Base-by-base conservation (phyloP, 768 basidiomycete species). In the Gyrodon lividus region DNA sequence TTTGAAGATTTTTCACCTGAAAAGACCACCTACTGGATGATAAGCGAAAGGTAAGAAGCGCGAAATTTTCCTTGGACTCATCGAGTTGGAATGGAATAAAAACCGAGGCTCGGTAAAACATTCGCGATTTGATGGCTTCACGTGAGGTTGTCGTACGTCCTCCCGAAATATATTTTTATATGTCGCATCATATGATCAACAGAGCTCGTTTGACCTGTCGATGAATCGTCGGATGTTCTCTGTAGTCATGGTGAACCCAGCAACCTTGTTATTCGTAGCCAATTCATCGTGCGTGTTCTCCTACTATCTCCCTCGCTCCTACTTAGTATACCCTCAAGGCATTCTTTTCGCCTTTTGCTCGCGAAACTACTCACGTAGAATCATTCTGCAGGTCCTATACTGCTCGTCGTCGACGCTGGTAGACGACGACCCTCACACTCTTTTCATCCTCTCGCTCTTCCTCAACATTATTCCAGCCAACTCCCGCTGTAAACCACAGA, bases 241-340 rank as follows among this genome's bases (percentile, higher is more conserved):
- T 28, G 64, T 65, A 64, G 52, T 33, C 62, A 65, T 62, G 62
- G 59, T n/a, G 41, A 59, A 51, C 26, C 44, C 24, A n/a, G n/a
- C n/a, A n/a, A 45, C 55, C 26, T 33, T 59, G 35, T 46, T 17
- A 52, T 52, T 48, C 43, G 40, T 46, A 38, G 46, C 55, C 31
- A 53, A 46, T 33, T 24, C 40, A 8, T 48, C n/a, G n/a, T n/a
- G n/a, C n/a, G n/a, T 48, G 24, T 47, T 50, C 28, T 43, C 44
- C 49, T 39, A 37, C 50, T 54, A 48, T 51, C 45, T 50, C 53
- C 47, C 37, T 48, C 50, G n/a, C 33, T 40, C 35, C 41, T 24
- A n/a, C 45, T 23, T 9, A n/a, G n/a, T n/a, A n/a, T n/a, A 46
- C 34, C 9, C 31, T 43, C 8, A 22, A 31, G 16, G 16, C 35